Percentiles rank a stretch among this genome's conserved stretches.
phyloP scores from a whole-genome alignment of 1,284 basidiomycete species.

The Exobasidium cylindrosporum region DNA sequence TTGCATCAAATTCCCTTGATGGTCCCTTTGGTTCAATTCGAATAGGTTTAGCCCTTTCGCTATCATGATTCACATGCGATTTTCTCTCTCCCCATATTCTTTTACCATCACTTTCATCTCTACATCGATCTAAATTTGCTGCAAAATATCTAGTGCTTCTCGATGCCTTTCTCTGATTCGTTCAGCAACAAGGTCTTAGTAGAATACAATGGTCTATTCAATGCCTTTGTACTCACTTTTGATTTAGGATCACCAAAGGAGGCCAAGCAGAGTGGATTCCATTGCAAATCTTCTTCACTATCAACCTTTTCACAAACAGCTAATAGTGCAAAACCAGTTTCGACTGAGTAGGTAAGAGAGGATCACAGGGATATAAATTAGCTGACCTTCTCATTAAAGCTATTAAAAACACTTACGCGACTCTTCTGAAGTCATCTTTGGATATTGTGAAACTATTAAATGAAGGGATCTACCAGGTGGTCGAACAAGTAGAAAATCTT shows the following conservation, averaged over 20 bases:
- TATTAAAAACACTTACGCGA: not conserved
- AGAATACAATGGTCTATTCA: too few species aligned
- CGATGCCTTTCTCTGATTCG: not conserved
- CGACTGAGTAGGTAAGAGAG: too few species aligned
- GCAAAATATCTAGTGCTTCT: not conserved
- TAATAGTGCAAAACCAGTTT: not conserved
- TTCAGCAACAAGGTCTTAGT: not conserved
- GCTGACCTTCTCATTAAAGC: too few species aligned
- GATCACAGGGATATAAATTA: too few species aligned
- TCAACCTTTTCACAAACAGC: not conserved
- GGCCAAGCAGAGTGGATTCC: not conserved
- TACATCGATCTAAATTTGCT: not conserved
- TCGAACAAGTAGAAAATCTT: not conserved
- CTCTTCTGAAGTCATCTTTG: not conserved
- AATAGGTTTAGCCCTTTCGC: not conserved
- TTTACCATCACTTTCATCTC: not conserved
- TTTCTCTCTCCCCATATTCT: not conserved
- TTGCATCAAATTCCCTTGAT: not conserved
- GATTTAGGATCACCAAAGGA: not conserved
- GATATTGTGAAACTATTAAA: not conserved
- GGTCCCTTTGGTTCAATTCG: constrained; percentile 1
- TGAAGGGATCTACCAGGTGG: not conserved
- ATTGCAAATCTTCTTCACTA: not conserved
- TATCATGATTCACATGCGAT: not conserved
- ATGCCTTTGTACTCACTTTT: not conserved